A percentile compares a stretch with the other conserved stretches of the same genome.
These are phyloP conservation scores for Glaciozyma martinii DNA, from an alignment of 768 basidiomycete genomes.

Conservation along the genomic window DNA sequence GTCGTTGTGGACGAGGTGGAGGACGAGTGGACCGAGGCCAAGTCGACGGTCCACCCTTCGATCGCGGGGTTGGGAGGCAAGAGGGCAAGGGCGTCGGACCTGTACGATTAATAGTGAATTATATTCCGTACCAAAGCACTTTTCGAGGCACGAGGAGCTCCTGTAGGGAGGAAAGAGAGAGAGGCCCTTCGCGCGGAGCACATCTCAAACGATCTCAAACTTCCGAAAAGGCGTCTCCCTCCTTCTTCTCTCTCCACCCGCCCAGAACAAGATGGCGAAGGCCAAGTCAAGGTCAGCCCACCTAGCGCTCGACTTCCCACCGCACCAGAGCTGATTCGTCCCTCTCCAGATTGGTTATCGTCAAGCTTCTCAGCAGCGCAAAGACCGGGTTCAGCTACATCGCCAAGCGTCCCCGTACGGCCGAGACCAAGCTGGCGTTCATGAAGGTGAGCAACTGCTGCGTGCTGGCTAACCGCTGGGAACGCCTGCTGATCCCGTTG, in stretches of 20 bases:
- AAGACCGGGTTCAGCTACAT: constrained; percentile 28
- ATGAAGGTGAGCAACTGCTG: constrained; percentile 18
- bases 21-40: not conserved
- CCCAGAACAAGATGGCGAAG: constrained; percentile 19
- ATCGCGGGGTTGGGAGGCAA: no score
- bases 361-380: constrained; percentile 24
- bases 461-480: not conserved
- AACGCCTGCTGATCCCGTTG: not conserved
- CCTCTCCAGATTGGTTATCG: constrained; percentile 13
- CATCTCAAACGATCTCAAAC: no score
- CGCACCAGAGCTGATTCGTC: not conserved
- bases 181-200: no score
- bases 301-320: no score
- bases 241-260: no score
- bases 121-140: no score
- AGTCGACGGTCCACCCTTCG: not conserved
- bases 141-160: no score
- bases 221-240: no score
- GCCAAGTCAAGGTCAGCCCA: constrained; percentile 18
- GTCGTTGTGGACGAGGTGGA: not conserved
- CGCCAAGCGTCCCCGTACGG: constrained; percentile 23
- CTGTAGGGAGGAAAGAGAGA: no score
- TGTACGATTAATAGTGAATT: constrained; percentile 4
- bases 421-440: constrained; percentile 31
- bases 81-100: constrained; percentile 5